Evolutionary conservation across 495 filamentous ascomycete genomes (phyloP), one percentile per base, ranked within the genome.

Genomic region (Penicillium desertorum): DNA sequence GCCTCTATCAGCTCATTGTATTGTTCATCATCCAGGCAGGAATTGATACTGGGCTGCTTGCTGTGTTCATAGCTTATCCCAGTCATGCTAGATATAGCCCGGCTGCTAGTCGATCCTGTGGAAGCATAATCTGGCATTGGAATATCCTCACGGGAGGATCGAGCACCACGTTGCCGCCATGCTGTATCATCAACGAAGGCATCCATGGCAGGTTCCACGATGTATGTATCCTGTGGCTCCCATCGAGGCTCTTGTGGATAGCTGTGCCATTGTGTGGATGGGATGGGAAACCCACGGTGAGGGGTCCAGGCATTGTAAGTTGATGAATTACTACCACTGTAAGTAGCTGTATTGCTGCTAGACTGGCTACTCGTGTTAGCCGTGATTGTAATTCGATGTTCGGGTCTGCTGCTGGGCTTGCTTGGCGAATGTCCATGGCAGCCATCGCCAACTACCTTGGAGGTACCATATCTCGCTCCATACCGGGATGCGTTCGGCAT

Each of bases 111-210:
- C 10, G 76, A 75, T 44, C 63, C 45, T 2, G 45, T 71, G 16
- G 75, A 73, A 25, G 63, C 62, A 61, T 76, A 80, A 53, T 84
- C 81, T 29, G 77, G 79, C 81, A 83, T 84, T 6, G 81, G 73
- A 25, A 79, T 57, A 53, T 84, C 81, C 51, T 77, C 73, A 39
- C 72, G 70, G 20, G 74, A 75, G 25, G 79, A 76, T 20, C 69
- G 66, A 20, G 76, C 65, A 50, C 74, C 75, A 58, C 63, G 66
- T 36, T 75, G 72, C 5, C 64, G 66, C 45, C 71, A 68, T 36
- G 64, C 45, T 37, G 67, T 58, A 30, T 74, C 71, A 22, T 73
- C 61, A 41, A 67, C 41, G 16, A 71, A 71, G 4, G 71, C 59
- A 27, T 72, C 68, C 17, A 68, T 61, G 36, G 60, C 41, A 39